phyloP scores from a whole-genome alignment of 2,329 filamentous ascomycete species.

The Botrytis porri region DNA sequence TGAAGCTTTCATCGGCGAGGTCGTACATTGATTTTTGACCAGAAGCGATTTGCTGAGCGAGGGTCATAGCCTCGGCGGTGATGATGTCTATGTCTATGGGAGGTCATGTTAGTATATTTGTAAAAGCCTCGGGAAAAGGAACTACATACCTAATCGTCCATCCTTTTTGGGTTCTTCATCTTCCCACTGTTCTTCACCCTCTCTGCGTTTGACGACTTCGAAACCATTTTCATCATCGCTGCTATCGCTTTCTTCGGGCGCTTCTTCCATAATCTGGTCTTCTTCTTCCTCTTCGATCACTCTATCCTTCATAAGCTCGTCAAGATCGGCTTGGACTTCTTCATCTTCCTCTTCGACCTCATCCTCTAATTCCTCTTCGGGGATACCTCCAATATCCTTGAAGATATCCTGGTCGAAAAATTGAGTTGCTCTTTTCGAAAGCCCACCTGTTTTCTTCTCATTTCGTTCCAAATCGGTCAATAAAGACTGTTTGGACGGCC shows the following conservation, averaged over 20 bases:
- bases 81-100: constrained; percentile 88
- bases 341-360: constrained; percentile 43
- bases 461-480: constrained; percentile 61
- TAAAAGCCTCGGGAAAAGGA: no score
- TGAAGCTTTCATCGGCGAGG: constrained; percentile 87
- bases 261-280: constrained; percentile 29
- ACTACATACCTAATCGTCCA: constrained; percentile 54
- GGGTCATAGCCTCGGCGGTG: constrained; percentile 98
- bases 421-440: constrained; percentile 80
- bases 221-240: constrained; percentile 51
- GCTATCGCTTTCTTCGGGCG: constrained; percentile 23
- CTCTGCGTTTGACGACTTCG: constrained; percentile 56
- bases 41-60: constrained; percentile 87
- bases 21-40: constrained; percentile 78
- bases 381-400: constrained; percentile 69
- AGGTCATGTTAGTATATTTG: constrained; percentile 26
- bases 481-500: constrained; percentile 47
- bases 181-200: constrained; percentile 60
- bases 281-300: constrained; percentile 35
- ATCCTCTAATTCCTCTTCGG: constrained; percentile 53
- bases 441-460: constrained; percentile 49
- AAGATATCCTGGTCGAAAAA: constrained; percentile 98
- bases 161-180: constrained; percentile 61
- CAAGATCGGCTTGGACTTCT: constrained; percentile 42
- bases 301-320: constrained; percentile 34